Evolutionary conservation across 1,284 basidiomycete species (phyloP).

Genomic region (Cystobasidium slooffiae): DNA sequence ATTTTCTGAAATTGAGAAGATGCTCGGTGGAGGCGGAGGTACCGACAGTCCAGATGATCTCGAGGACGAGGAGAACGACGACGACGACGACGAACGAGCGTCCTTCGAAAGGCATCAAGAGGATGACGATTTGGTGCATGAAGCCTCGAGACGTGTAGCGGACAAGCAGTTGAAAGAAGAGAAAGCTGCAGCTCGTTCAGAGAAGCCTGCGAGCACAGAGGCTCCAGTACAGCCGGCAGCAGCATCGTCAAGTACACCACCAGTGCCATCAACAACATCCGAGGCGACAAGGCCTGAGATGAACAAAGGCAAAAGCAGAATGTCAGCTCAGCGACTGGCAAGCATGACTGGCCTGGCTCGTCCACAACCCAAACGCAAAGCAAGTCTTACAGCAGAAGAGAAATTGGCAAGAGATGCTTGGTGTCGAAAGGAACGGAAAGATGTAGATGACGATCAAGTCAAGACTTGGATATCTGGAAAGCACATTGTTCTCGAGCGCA

Average conservation of each 20-base stretch:
- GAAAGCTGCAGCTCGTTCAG: slow-evolving; percentile 32
- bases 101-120: not conserved
- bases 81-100: not conserved
- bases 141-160: slow-evolving; percentile 38
- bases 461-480: slow-evolving; percentile 47
- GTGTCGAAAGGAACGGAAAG: slow-evolving; percentile 48
- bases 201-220: slow-evolving; percentile 9
- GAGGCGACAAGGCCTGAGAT: not conserved
- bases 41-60: not conserved
- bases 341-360: slow-evolving; percentile 25
- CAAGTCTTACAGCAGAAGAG: slow-evolving; percentile 43
- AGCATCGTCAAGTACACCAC: not conserved
- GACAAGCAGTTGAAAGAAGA: slow-evolving; percentile 22
- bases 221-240: not conserved
- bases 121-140: not conserved
- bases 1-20: slow-evolving; percentile 28
- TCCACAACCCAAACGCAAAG: slow-evolving; percentile 21
- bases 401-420: slow-evolving; percentile 50
- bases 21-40: slow-evolving; percentile 25
- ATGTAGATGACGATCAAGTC: slow-evolving; percentile 37
- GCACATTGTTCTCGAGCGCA: slow-evolving; percentile 49
- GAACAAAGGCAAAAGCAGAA: slow-evolving; percentile 18
- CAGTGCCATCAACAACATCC: not conserved
- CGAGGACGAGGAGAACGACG: not conserved
- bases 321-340: slow-evolving; percentile 28